A percentile compares a stretch with the other conserved stretches of the same genome.
phyloP scores from a whole-genome alignment of 768 basidiomycete species.

The Lactarius deliciosus region DNA sequence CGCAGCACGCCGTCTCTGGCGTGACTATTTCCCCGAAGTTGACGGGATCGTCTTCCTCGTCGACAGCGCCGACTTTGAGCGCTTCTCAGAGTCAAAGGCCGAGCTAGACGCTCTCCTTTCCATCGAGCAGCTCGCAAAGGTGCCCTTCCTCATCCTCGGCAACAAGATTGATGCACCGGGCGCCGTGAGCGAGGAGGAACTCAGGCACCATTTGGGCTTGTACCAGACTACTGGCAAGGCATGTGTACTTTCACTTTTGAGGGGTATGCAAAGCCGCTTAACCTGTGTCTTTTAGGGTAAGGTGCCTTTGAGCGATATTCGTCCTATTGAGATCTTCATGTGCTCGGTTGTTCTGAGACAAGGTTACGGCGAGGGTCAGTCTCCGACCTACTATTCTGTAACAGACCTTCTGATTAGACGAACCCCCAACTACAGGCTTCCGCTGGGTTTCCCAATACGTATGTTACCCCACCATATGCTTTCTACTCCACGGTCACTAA shows the following conservation, averaged over 20 bases:
- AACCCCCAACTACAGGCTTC: slow-evolving; percentile 56
- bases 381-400: slow-evolving; percentile 11
- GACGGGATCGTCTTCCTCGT: slow-evolving; percentile 99
- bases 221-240: slow-evolving; percentile 99
- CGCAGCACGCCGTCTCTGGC: slow-evolving; percentile 94
- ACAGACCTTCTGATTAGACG: neutral
- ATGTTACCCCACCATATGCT: slow-evolving; percentile 17
- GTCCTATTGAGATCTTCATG: slow-evolving; percentile 99
- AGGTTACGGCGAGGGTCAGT: slow-evolving; percentile 91
- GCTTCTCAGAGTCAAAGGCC: slow-evolving; percentile 94
- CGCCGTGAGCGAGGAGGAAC: slow-evolving; percentile 95
- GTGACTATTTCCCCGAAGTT: slow-evolving; percentile 99
- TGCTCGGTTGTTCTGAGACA: slow-evolving; percentile 99
- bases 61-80: slow-evolving; percentile 95
- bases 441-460: slow-evolving; percentile 98
- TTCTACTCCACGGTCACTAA: slow-evolving; percentile 16
- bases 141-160: slow-evolving; percentile 96
- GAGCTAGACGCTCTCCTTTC: slow-evolving; percentile 95
- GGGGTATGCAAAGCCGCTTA: slow-evolving; percentile 17
- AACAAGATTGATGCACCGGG: slow-evolving; percentile 99
- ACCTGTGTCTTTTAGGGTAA: slow-evolving; percentile 65
- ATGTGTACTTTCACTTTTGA: slow-evolving; percentile 24
- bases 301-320: slow-evolving; percentile 92
- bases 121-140: slow-evolving; percentile 92
- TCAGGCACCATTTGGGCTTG: slow-evolving; percentile 91